phyloP scores from a whole-genome alignment of 345 rosid genomes.

The Camelina sativa region DNA sequence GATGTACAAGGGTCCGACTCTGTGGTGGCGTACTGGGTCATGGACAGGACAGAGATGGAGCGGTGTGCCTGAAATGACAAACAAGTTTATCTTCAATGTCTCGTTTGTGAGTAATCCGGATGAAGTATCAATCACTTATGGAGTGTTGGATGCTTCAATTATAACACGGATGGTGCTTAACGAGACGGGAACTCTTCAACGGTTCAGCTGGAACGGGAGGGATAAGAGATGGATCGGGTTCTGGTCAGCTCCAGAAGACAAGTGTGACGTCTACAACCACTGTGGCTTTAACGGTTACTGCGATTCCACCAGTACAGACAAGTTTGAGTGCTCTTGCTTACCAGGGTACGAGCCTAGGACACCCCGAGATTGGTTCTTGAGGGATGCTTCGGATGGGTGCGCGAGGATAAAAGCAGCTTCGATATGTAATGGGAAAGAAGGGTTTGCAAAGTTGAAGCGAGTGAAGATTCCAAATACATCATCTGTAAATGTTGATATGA shows the following conservation, averaged over 20 bases:
- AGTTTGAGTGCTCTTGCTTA: slow-evolving; percentile 59
- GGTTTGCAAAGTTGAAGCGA: slow-evolving; percentile 52
- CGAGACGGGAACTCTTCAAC: slow-evolving; percentile 53
- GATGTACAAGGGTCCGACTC: slow-evolving; percentile 46
- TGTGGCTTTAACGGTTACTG: slow-evolving; percentile 67
- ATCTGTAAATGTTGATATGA: slow-evolving; percentile 44
- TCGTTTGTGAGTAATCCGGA: slow-evolving; percentile 36
- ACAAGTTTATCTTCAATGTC: slow-evolving; percentile 42
- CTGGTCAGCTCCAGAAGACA: slow-evolving; percentile 60
- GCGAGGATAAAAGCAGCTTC: slow-evolving; percentile 38
- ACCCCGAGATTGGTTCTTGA: slow-evolving; percentile 52
- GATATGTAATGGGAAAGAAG: slow-evolving; percentile 50
- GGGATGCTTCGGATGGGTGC: slow-evolving; percentile 63
- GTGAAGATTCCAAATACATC: slow-evolving; percentile 64
- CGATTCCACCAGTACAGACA: slow-evolving; percentile 36
- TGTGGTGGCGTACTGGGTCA: slow-evolving; percentile 60
- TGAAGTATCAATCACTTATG: slow-evolving; percentile 50
- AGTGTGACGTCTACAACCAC: slow-evolving; percentile 59
- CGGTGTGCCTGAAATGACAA: slow-evolving; percentile 68
- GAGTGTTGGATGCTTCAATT: slow-evolving; percentile 39
- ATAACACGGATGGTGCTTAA: slow-evolving; percentile 59
- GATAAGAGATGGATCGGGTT: slow-evolving; percentile 53
- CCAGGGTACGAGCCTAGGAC: slow-evolving; percentile 71
- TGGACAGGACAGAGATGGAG: slow-evolving; percentile 73
- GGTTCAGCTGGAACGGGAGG: slow-evolving; percentile 56